Evolutionary conservation across 306 rosid genomes (phyloP).

Genomic region (Cucurbita argyrosperma): DNA sequence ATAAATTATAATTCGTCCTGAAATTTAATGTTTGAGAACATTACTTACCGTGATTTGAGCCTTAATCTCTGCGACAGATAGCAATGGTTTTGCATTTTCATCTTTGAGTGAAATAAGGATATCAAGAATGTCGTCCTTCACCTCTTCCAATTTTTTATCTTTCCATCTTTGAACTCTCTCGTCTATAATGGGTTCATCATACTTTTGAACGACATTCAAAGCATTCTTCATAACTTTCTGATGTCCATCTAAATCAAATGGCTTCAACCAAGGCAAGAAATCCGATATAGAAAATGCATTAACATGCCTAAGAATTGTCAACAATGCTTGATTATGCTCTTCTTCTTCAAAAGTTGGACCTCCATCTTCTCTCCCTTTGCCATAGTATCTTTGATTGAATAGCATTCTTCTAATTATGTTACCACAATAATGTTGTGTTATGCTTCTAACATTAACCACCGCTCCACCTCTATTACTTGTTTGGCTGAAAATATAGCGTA

Average conservation of each 20-base stretch:
- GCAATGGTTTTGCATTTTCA: too few relatives aligned
- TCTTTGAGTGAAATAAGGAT: too few relatives aligned
- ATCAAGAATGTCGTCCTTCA: too few relatives aligned
- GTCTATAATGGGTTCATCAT: too few relatives aligned
- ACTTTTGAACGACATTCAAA: too few relatives aligned
- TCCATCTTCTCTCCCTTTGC: slow-evolving; percentile 17
- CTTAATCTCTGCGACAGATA: too few relatives aligned
- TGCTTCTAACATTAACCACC: slow-evolving; percentile 13
- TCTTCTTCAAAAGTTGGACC: slow-evolving; percentile 29
- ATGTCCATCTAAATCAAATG: not conserved
- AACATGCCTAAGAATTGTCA: not conserved
- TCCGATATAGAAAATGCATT: not conserved
- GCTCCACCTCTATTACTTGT: not conserved
- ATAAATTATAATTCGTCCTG: too few relatives aligned
- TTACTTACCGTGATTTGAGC: too few relatives aligned
- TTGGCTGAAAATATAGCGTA: slow-evolving; percentile 11
- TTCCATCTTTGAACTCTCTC: too few relatives aligned
- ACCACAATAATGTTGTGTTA: slow-evolving; percentile 15
- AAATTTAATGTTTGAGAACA: too few relatives aligned
- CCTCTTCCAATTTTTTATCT: too few relatives aligned
- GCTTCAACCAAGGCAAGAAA: not conserved
- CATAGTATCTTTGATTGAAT: slow-evolving; percentile 25
- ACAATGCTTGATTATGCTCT: slow-evolving; percentile 6
- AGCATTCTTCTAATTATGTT: slow-evolving; percentile 15
- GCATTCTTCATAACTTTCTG: too few relatives aligned